Evolutionary conservation across 2,329 filamentous ascomycete species (phyloP).

Genomic region (Grosmannia serpens): DNA sequence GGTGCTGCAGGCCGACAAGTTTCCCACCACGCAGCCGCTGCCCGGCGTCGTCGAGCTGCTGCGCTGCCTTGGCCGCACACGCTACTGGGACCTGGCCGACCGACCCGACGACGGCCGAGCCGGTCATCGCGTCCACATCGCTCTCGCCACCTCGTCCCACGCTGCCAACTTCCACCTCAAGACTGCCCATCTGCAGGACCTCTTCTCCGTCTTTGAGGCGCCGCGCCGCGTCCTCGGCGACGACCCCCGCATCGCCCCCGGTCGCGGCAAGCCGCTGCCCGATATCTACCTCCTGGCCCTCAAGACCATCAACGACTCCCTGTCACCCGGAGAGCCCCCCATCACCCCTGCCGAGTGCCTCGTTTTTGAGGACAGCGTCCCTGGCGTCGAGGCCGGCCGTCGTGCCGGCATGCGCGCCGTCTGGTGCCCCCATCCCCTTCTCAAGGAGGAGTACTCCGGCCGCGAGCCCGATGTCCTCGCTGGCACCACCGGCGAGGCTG

Average conservation of each 20-base stretch:
- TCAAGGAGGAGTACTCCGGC: slow-evolving; percentile 65
- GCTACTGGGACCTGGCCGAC: slow-evolving; percentile 31
- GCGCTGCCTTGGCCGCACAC: slow-evolving; percentile 39
- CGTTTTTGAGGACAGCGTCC: slow-evolving; percentile 92
- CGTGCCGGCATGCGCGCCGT: slow-evolving; percentile 90
- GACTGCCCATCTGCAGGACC: slow-evolving; percentile 46
- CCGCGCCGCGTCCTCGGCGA: slow-evolving; percentile 76
- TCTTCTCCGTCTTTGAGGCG: slow-evolving; percentile 55
- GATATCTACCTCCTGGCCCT: slow-evolving; percentile 90
- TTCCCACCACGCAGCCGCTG: slow-evolving; percentile 63
- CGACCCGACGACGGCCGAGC: slow-evolving; percentile 5
- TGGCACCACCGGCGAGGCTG: slow-evolving; percentile 61
- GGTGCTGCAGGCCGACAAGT: slow-evolving; percentile 57
- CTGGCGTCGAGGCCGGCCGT: slow-evolving; percentile 80
- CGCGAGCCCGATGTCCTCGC: slow-evolving; percentile 74
- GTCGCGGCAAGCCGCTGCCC: slow-evolving; percentile 85
- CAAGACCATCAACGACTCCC: slow-evolving; percentile 66
- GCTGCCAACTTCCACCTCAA: slow-evolving; percentile 65
- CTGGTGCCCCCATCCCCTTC: slow-evolving; percentile 77
- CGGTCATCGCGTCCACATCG: slow-evolving; percentile 53
- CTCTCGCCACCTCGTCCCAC: slow-evolving; percentile 74
- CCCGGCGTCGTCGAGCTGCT: slow-evolving; percentile 68
- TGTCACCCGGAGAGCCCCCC: slow-evolving; percentile 48
- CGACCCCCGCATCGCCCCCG: slow-evolving; percentile 62
- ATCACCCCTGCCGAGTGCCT: slow-evolving; percentile 80